Base-by-base conservation (phyloP, 805 yeast species). In the Saturnispora sanitii region DNA sequence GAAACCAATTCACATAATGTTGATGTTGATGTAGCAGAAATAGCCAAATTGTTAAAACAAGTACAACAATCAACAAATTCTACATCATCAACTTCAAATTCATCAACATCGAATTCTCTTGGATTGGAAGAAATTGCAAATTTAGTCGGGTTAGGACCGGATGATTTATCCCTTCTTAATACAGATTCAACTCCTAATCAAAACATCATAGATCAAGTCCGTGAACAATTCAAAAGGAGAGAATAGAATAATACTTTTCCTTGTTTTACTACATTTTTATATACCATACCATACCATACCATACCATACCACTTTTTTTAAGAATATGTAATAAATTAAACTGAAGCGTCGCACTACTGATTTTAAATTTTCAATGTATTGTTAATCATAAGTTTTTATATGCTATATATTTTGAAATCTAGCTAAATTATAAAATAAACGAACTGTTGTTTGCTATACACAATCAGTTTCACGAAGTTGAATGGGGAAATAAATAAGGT, bases 21-120 rank as follows among this genome's bases (percentile, higher is more conserved):
- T 12, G 46, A 37, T 5, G 48, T 36, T 15, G 49, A 45, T 18
- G 49, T 40, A 17, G 49, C 44, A 6, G 48, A 45, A 30, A 46
- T 46, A 5, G 48, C 49, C 19, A 41, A 41, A 30, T 33, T 46
- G n/a, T 23, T 46, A 3, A 39, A 42, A 25, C 49, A 45, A 18
- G 49, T 43, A 6, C 46, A 45, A 20, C 49, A 45, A 32, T 41
- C 44, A 6, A 41, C 37, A 30, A 37, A 33, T 12, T 17, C 38
- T 2, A 23, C 40, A 16, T 15, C 41, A 17, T 27, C 38, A 28
- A 27, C 29, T 15, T 21, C 18, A 22, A 20, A 17, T 13, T 11
- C 25, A 17, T 35, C n/a, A 15, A 34, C 6, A 16, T 19, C 19
- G 20, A 20, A 22, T 13, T 25, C 21, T 20, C 9, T 33, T 15